Evolutionary conservation across 495 filamentous ascomycete genomes (phyloP), one percentile per base, ranked within the genome.

Genomic region (Penicillium macrosclerotiorum): DNA sequence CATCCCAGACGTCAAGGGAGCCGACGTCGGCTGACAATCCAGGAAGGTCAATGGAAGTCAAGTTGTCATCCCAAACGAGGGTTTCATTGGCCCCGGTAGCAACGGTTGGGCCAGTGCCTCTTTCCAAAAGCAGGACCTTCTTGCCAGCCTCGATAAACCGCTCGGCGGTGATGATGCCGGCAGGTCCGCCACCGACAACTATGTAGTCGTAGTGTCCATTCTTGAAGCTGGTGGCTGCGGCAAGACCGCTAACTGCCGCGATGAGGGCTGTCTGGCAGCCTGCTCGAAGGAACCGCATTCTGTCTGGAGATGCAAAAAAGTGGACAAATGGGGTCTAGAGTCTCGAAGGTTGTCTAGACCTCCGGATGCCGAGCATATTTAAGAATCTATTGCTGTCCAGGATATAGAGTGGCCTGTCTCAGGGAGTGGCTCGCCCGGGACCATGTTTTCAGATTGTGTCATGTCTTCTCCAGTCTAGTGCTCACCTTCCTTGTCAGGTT

Each of bases 1-100:
- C 42, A 3, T 53, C 41, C 60, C 60, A 64, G 11, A 40, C 42
- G 34, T 49, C 36, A 7, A 60, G 50, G 9, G 42, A 19, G 3
- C 57, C 61, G 22, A 68, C 43, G 27, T 68, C 49, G 18, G 56
- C 57, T 13, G 60, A 67, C 8, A 90, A 76, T 44, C 87, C 87
- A 4, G 87, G 87, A n/a, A 90, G 78, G 57, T 91, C 87, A 54
- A 89, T 88, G 23, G 84, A 76, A 29, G 86, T 89, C 35, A 91
- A 69, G 37, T 33, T 38, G 14, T 54, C 42, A 37, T 61, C 45
- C 65, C 65, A 69, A 2, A 25, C 2, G 5, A 64, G 61, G 19
- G 62, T 63, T 22, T 62, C 52, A 14, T 54, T 63, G 7, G 59
- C 59, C 19, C 63, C 63, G 13, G 56, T 63, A 12, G 46, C 47